Evolutionary conservation across 345 rosid genomes (phyloP).

Genomic region (Ceriops tagal): DNA sequence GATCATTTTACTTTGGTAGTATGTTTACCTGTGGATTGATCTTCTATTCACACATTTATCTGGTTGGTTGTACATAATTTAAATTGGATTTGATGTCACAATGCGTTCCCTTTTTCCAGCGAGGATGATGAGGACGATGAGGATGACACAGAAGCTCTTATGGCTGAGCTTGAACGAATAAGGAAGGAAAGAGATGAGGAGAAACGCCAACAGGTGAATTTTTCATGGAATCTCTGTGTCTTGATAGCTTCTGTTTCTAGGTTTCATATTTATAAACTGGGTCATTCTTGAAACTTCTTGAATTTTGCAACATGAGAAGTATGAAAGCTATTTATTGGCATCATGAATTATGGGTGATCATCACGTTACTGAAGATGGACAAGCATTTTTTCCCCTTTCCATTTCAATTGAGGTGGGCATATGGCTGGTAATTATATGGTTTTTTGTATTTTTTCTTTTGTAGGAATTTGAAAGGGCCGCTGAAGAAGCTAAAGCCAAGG

Average conservation of each 20-base stretch:
- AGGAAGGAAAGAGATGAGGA: slow-evolving; percentile 96
- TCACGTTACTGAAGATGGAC: no score
- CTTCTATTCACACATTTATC: background rate
- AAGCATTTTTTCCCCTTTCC: no score
- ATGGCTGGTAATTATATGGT: background rate
- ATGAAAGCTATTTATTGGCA: no score
- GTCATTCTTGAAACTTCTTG: background rate
- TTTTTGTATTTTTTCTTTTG: background rate
- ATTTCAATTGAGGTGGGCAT: no score
- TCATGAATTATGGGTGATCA: no score
- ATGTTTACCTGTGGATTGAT: background rate
- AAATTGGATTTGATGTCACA: background rate
- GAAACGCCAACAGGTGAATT: slow-evolving; percentile 65
- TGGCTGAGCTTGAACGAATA: slow-evolving; percentile 94
- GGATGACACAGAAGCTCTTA: slow-evolving; percentile 81
- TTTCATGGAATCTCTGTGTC: background rate
- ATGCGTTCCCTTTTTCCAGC: slow-evolving; percentile 14
- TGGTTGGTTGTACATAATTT: background rate
- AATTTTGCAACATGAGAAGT: background rate
- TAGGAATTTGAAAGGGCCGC: slow-evolving; percentile 71
- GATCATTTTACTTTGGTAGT: background rate
- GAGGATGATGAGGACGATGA: slow-evolving; percentile 57
- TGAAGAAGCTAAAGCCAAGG: slow-evolving; percentile 82
- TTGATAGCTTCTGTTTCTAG: background rate
- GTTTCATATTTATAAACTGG: background rate